phyloP scores from a whole-genome alignment of 2,329 filamentous ascomycete species.

The Pseudocercospora eumusae region DNA sequence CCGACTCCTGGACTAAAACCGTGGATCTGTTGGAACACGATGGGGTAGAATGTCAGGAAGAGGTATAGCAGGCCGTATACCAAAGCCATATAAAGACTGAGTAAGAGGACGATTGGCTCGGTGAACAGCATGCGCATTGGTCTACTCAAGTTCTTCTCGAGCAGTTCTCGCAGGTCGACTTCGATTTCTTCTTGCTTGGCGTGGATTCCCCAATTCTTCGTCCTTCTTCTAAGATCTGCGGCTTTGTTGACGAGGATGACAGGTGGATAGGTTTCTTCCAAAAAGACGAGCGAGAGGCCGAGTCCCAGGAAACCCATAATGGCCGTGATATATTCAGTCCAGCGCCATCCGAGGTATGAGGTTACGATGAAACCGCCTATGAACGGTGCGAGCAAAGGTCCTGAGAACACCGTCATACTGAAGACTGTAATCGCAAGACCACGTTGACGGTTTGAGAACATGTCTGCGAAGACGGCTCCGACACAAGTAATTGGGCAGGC shows the following conservation, averaged over 20 bases:
- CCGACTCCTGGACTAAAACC: constrained; percentile 67
- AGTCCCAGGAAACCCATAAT: constrained; percentile 59
- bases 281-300: constrained; percentile 53
- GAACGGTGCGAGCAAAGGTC: constrained; percentile 39
- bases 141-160: constrained; percentile 41
- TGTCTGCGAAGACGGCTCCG: constrained; percentile 50
- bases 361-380: constrained; percentile 40
- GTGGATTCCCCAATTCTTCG: constrained; percentile 61
- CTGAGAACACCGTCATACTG: constrained; percentile 40
- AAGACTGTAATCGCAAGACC: constrained; percentile 43
- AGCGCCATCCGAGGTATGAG: constrained; percentile 51
- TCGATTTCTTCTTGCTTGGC: constrained; percentile 49
- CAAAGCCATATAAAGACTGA: constrained; percentile 47
- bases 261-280: constrained; percentile 61
- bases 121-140: constrained; percentile 52
- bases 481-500: constrained; percentile 50
- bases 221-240: constrained; percentile 55
- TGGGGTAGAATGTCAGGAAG: constrained; percentile 79
- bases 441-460: constrained; percentile 38
- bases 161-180: constrained; percentile 40
- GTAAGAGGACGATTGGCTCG: constrained; percentile 52
- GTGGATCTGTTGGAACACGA: constrained; percentile 74
- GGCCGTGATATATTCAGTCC: constrained; percentile 49
- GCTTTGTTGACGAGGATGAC: constrained; percentile 60
- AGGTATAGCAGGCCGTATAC: constrained; percentile 59